Evolutionary conservation across 1,139 yeast species (phyloP), one percentile per base, ranked within the genome.

Genomic region (Wickerhamomyces sp.): DNA sequence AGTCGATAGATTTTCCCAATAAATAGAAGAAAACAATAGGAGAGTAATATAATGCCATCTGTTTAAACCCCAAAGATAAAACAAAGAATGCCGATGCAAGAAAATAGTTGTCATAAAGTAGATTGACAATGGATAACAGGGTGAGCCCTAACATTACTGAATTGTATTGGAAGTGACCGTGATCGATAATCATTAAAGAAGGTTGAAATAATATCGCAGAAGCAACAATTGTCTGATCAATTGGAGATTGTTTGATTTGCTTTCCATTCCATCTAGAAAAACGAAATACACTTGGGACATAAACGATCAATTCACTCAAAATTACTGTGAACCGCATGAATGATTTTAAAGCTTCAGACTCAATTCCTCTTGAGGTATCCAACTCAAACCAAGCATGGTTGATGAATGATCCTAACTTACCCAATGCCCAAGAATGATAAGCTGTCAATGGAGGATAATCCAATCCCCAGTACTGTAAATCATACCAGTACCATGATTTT

Each of bases 361-460:
- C 98, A 14, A 72, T 51, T 0, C 97, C 97, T 46, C 97, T 69
- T 5, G 96, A 87, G 0, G 54, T 37, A 47, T 77, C 76, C 34
- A 92, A 65, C 8, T 69, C 80, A 63, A 92, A 89, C 98, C 98
- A 92, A 0, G 60, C 52, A 0, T 79, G 66, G 44, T 85, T 73
- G 30, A 85, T 64, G 32, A 76, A 61, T 6, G 70, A 56, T 0
- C 97, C 97, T 22, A 92, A 51, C 43, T 70, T 69, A 0, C 98
- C 98, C 39, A 84, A 60, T 1, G 86, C 35, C 74, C 82, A 88
- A 41, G 95, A 88, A 58, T 92, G 97, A 60, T 75, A 90, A 0
- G 97, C 98, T 0, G 98, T 92, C 47, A 94, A 67, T 6, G 98
- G 98, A 1, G 99, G 99, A 60, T 92, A 94, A 61, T 94, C 98